Conservation (phyloP, 495 filamentous ascomycete genomes). For the Aspergillus cavernicola region DNA sequence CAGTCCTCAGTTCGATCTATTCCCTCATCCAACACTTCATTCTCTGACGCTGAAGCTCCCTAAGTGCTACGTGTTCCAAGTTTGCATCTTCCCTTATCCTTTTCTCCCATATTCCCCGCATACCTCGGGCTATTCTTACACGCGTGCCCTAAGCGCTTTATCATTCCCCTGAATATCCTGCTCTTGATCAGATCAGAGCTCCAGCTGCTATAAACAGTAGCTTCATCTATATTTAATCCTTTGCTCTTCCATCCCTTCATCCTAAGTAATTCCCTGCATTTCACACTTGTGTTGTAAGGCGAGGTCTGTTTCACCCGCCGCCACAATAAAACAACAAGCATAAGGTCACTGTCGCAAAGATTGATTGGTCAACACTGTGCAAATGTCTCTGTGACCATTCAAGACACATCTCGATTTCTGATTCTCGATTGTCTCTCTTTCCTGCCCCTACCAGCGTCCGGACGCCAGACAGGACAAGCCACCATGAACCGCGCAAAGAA, state of each 20-base stretch:
- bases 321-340: background rate
- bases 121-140: background rate
- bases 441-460: background rate
- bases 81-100: background rate
- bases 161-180: background rate
- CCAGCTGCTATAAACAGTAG: background rate
- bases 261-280: background rate
- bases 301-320: background rate
- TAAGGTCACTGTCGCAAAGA: background rate
- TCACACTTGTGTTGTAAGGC: background rate
- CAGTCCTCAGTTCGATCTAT: background rate
- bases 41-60: background rate
- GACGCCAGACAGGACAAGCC: background rate
- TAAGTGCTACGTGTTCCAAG: background rate
- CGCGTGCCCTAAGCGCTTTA: background rate
- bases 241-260: background rate
- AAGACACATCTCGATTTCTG: background rate
- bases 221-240: background rate
- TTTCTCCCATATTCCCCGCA: background rate
- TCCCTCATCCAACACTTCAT: background rate
- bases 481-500: conserved; percentile 31
- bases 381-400: conserved; percentile 1
- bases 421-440: background rate
- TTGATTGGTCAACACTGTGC: too few species aligned
- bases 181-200: background rate